Percentiles rank a stretch among this genome's conserved stretches.
Evolutionary conservation across 73 alveolate genomes (phyloP).

Genomic region (Tetrahymena elliotti): DNA sequence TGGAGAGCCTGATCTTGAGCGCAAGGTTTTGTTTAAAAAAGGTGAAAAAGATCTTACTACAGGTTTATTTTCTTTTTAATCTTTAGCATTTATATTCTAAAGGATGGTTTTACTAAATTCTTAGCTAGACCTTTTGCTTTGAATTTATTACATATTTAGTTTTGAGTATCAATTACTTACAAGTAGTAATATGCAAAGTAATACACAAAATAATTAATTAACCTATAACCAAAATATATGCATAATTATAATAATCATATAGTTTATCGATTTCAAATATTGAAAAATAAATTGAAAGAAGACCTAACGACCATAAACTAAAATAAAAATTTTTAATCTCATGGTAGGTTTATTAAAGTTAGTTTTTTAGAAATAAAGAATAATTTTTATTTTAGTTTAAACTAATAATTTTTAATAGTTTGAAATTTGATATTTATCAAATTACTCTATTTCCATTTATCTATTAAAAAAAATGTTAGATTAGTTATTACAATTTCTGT

Average conservation of each 20-base stretch:
- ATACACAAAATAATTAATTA: no score
- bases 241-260: no score
- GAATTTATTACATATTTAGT: neutral
- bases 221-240: neutral
- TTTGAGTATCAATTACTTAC: neutral
- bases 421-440: no score
- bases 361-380: no score
- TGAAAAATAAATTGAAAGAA: neutral
- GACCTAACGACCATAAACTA: neutral
- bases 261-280: neutral
- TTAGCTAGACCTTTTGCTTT: neutral
- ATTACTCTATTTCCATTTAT: no score
- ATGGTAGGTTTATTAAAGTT: no score
- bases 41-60: neutral
- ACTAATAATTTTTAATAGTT: no score
- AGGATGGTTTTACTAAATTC: neutral
- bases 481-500: no score
- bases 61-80: neutral
- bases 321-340: no score
- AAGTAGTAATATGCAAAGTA: neutral
- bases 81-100: neutral
- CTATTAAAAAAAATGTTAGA: no score
- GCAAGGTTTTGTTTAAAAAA: neutral
- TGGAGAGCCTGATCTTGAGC: neutral
- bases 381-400: no score